Evolutionary conservation across 1,284 basidiomycete species (phyloP).

Genomic region (Takashimella koratensis): DNA sequence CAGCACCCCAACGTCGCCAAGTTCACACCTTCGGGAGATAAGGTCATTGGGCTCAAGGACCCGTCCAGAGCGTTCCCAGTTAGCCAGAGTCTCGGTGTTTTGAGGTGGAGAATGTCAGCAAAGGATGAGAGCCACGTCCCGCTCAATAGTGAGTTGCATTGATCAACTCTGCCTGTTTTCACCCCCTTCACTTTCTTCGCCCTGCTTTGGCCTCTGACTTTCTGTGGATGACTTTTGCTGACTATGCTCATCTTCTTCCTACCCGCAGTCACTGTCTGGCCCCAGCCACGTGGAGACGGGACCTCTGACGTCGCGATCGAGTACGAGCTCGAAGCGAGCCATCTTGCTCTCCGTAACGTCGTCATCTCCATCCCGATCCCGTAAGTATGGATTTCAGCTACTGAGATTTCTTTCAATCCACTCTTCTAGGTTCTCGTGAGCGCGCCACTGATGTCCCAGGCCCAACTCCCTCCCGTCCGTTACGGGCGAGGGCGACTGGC

Average conservation of each 20-base stretch:
- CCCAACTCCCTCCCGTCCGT: constrained; percentile 81
- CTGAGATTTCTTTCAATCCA: background rate
- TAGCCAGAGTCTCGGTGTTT: constrained; percentile 74
- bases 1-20: constrained; percentile 94
- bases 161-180: too few relatives aligned
- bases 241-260: background rate
- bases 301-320: constrained; percentile 92
- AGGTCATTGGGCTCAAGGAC: constrained; percentile 81
- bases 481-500: constrained; percentile 69
- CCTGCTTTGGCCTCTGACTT: background rate
- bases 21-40: constrained; percentile 60
- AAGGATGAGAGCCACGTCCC: constrained; percentile 91
- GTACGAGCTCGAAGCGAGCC: constrained; percentile 88
- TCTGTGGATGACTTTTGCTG: too few relatives aligned
- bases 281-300: constrained; percentile 82
- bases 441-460: constrained; percentile 47
- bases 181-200: too few relatives aligned
- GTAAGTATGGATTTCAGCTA: constrained; percentile 52
- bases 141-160: constrained; percentile 79
- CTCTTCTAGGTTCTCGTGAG: background rate
- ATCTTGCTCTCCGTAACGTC: constrained; percentile 74
- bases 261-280: constrained; percentile 86
- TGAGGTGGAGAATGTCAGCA: constrained; percentile 88
- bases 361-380: constrained; percentile 89
- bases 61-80: constrained; percentile 78